Base-by-base conservation (phyloP, 805 yeast genomes). In the Nakazawaea anatomiae region DNA sequence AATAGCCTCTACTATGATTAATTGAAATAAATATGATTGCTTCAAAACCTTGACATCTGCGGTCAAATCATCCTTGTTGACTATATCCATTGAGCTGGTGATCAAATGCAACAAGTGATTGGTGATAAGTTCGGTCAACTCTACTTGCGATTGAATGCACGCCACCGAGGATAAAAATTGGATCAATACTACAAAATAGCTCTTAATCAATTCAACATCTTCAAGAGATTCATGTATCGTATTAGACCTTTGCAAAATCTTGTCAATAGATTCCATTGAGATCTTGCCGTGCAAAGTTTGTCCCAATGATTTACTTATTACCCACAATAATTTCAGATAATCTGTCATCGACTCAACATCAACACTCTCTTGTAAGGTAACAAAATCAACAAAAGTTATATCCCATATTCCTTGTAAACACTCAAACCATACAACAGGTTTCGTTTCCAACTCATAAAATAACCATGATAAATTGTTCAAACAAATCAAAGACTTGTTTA, bases 391-490 rank as follows among this genome's bases (percentile, higher is more conserved):
- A 27, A 55, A 50, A 12, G 57, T 53, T 2, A 60, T 49, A 36
- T 64, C 65, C 73, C 75, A 72, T n/a, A 71, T 47, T 11, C 58
- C 52, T 1, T 60, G 50, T 25, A 64, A 57, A 14, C 51, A 52
- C 8, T 57, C 60, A 52, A 49, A 70, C 82, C 83, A 79, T 41
- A 57, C 61, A 4, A 64, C 63, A 1, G 75, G 72, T 46, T 64
- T 59, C 12, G 59, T 48, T 38, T 67, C 64, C 42, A 59, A 49
- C 4, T 73, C 60, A 38, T 68, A 59, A 52, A 76, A 60, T 31
- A 83, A 67, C 90, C 91, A 84, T 40, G 79, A 63, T 48, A 85
- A 63, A 60, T 91, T 91, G 66, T 88, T 89, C 62, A 89, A 73
- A 7, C 87, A 82, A 11, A 80, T 74, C 46, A 88, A 67, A 6